A percentile compares a stretch with the other conserved stretches of the same genome.
These are phyloP conservation scores for Podaxis sp. DNA, from an alignment of 768 basidiomycete species.

Conservation along the genomic window DNA sequence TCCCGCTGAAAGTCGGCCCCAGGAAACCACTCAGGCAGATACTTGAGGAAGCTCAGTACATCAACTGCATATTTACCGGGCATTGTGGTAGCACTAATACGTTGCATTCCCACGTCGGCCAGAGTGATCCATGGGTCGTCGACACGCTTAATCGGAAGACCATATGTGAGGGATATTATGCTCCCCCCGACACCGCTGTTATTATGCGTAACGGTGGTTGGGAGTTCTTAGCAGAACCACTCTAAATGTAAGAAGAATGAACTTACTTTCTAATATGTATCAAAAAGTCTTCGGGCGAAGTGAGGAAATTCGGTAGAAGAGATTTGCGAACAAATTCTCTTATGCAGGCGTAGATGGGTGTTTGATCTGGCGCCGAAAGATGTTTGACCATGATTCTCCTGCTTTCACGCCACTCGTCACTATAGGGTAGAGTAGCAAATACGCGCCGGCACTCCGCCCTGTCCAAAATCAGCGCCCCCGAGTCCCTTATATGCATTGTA, in stretches of 20 bases:
- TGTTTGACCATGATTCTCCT: conserved; percentile 1
- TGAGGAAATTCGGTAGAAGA: conserved; percentile 11
- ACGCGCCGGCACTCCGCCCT: not conserved
- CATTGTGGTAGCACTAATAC: conserved; percentile 18
- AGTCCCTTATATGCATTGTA: not conserved
- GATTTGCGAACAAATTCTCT: not conserved
- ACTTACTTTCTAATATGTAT: conserved; percentile 13
- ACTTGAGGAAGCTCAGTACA: conserved; percentile 28
- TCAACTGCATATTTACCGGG: conserved; percentile 38
- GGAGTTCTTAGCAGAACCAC: not conserved
- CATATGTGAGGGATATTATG: conserved; percentile 14
- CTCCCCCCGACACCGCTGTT: conserved; percentile 8
- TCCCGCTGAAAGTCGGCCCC: conserved; percentile 53
- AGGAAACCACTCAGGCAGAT: conserved; percentile 55
- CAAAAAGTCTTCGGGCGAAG: conserved; percentile 1
- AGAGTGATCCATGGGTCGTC: conserved; percentile 32
- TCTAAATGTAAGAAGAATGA: not conserved
- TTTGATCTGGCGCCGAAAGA: conserved; percentile 1
- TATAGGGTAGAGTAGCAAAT: conserved; percentile 13
- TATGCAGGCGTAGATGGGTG: not conserved
- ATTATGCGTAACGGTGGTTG: not conserved
- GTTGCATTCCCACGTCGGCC: conserved; percentile 23
- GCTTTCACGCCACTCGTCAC: conserved; percentile 10
- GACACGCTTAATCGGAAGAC: conserved; percentile 6
- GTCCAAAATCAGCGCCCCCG: not conserved